Evolutionary conservation across 139 green algal species (phyloP), one percentile per base, ranked within the genome.

Genomic region (Mychonastes homosphaera): DNA sequence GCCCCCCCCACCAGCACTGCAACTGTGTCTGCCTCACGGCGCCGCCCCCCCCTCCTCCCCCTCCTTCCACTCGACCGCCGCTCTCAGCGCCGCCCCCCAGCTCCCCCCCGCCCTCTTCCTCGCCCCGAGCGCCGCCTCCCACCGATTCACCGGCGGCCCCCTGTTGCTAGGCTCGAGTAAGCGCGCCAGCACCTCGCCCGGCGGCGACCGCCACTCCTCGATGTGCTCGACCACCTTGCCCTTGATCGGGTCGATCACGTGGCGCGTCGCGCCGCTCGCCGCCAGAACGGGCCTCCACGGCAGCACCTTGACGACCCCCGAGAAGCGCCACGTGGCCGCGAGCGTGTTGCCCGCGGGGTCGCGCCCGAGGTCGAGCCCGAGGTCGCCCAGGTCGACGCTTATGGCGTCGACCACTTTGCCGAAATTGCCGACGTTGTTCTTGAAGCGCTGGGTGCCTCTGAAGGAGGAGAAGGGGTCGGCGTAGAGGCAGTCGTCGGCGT

Each of bases 371-470:
- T 56, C n/a, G 0, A 64, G 57, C 18, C 56, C 45, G 6, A 64
- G 45, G 35, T 64, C 57, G 19, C 30, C 45, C 45, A 92, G 63
- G 21, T 57, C 61, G n/a, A n/a, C n/a, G n/a, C n/a, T n/a, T n/a
- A n/a, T n/a, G n/a, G n/a, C n/a, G n/a, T n/a, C n/a, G n/a, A n/a
- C n/a, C n/a, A n/a, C n/a, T n/a, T n/a, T n/a, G 13, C 84, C 84
- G 3, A 92, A 62, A 58, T 92, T 92, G 52, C 48, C 46, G 3
- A 92, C 84, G 43, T 92, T 92, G 34, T 80, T 75, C 53, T 92
- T 84, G 67, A 92, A 92, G 3, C 78, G 67, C 15, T 78, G 50
- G 18, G 44, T 62, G 18, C 78, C 77, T 1, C 39, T 57, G 61
- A 83, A 73, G 12, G 24, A 34, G 15, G 61, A 62, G 29, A 77